Conservation (phyloP, 2,329 filamentous ascomycete species). For the Teratosphaeria destructans region DNA sequence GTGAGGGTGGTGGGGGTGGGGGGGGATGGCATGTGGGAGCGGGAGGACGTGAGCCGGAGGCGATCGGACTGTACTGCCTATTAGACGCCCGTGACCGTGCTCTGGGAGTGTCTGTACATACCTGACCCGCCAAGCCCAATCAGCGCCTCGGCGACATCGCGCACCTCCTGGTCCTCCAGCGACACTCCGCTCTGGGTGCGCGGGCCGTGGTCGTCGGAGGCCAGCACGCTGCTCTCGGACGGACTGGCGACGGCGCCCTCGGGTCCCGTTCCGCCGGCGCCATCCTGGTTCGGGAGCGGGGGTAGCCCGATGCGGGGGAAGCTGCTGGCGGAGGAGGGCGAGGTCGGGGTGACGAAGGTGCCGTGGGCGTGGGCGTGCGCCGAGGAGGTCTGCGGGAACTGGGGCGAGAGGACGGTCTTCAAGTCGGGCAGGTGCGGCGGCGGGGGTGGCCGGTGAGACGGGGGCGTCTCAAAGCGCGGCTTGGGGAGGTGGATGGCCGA, state of each 20-base stretch:
- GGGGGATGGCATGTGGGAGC: constrained; percentile 5
- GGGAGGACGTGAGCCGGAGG: not conserved
- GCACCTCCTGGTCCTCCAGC: constrained; percentile 39
- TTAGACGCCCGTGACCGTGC: not conserved
- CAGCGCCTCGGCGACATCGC: constrained; percentile 40
- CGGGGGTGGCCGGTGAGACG: constrained; percentile 24
- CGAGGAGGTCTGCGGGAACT: constrained; percentile 24
- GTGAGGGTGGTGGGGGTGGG: constrained; percentile 11
- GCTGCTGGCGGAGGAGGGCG: constrained; percentile 13
- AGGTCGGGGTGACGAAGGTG: constrained; percentile 12
- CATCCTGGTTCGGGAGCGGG: constrained; percentile 16
- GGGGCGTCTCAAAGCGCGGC: constrained; percentile 4
- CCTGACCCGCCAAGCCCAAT: constrained; percentile 40
- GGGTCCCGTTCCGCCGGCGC: constrained; percentile 17
- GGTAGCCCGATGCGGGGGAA: constrained; percentile 27
- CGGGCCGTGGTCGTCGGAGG: constrained; percentile 26
- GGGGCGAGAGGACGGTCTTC: constrained; percentile 30
- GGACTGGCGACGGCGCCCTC: constrained; percentile 33
- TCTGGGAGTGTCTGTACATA: constrained; percentile 16
- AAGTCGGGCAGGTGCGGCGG: constrained; percentile 29
- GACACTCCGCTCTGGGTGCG: constrained; percentile 35
- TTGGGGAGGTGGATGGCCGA: not conserved
- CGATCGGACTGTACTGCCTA: constrained; percentile 9
- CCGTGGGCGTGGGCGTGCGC: constrained; percentile 10
- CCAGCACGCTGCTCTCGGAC: constrained; percentile 35